A percentile compares a stretch with the other conserved stretches of the same genome.
phyloP scores from a whole-genome alignment of 2,329 filamentous ascomycete species.

The Colletotrichum sp. region DNA sequence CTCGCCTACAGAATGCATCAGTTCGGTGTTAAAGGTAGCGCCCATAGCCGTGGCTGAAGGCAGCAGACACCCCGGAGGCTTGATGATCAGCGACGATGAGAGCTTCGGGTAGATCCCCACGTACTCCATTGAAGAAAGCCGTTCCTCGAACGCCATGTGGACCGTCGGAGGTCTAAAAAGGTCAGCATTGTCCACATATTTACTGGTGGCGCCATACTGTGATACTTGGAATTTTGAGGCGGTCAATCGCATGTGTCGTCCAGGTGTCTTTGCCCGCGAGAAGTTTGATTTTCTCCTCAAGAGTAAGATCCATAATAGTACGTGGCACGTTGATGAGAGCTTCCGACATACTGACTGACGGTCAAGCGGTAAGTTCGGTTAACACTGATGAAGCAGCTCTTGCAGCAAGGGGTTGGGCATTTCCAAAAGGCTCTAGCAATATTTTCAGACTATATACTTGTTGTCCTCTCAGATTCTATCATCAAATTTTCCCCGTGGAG shows the following conservation, averaged over 20 bases:
- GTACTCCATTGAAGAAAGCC: not conserved
- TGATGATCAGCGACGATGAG: not conserved
- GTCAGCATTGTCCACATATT: not conserved
- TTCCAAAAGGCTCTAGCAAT: not conserved
- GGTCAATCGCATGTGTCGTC: not conserved
- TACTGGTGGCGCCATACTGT: not conserved
- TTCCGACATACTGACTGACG: not conserved
- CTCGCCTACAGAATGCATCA: not conserved
- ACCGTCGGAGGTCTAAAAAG: not conserved
- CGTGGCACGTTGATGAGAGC: not conserved
- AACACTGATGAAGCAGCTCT: not conserved
- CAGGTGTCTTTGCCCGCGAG: not conserved
- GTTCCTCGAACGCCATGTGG: not conserved
- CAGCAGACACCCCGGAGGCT: not conserved
- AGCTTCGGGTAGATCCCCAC: not conserved
- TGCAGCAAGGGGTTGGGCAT: accelerated
- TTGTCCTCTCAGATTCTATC: not conserved
- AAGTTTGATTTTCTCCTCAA: not conserved
- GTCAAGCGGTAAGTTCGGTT: not conserved
- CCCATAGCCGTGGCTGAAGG: not conserved
- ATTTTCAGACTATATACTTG: not conserved
- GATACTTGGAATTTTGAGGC: not conserved
- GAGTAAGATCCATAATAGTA: not conserved
- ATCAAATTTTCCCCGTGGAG: not conserved
- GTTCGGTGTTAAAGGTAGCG: not conserved